These are phyloP conservation scores for Tulasnella calospora DNA, from an alignment of 768 basidiomycete species.

Conservation along the genomic window DNA sequence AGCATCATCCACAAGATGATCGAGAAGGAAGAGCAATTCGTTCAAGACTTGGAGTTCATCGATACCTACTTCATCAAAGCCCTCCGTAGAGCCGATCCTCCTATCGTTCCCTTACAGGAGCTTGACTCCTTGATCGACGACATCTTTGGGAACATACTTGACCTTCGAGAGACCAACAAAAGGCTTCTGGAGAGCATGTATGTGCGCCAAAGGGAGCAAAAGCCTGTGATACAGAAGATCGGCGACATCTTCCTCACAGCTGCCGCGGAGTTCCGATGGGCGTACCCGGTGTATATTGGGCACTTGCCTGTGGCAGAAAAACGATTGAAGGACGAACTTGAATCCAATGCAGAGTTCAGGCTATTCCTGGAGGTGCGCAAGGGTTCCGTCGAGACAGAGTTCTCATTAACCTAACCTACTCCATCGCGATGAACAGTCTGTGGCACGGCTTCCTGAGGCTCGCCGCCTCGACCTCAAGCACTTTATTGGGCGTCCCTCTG, in stretches of 20 bases:
- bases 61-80: constrained; percentile 39
- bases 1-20: constrained; percentile 83
- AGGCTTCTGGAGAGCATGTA: constrained; percentile 40
- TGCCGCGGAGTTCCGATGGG: constrained; percentile 45
- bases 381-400: neutral
- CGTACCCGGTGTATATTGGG: constrained; percentile 52
- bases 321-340: constrained; percentile 78
- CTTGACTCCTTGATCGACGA: constrained; percentile 42
- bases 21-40: constrained; percentile 80
- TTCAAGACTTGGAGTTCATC: constrained; percentile 71
- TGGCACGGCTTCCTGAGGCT: constrained; percentile 50
- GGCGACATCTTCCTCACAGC: constrained; percentile 55
- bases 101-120: constrained; percentile 38
- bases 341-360: constrained; percentile 72
- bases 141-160: constrained; percentile 43
- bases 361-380: constrained; percentile 73
- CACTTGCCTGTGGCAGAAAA: constrained; percentile 82
- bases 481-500: constrained; percentile 71
- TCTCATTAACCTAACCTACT: neutral
- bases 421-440: constrained; percentile 39
- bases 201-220: constrained; percentile 41
- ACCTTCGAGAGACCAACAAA: constrained; percentile 37
- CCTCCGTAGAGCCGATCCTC: constrained; percentile 37
- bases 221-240: constrained; percentile 39
- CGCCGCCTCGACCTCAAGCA: constrained; percentile 69